Base-by-base conservation (phyloP, 2,329 filamentous ascomycete species). In the Colletotrichum kahawae region DNA sequence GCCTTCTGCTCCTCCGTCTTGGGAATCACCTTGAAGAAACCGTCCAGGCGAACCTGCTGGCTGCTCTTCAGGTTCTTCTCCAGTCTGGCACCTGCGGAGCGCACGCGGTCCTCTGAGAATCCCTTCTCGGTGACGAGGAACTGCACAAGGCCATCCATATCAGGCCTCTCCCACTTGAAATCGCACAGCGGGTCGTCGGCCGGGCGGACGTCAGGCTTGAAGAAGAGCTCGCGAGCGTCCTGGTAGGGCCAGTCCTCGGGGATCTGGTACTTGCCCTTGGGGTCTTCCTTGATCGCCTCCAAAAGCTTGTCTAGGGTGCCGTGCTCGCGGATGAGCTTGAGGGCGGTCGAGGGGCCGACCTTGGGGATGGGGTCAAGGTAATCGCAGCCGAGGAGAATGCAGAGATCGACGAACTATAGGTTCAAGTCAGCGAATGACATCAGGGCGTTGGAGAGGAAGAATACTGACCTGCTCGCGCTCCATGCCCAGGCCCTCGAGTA, bases 281-380 rank as follows among this genome's bases (percentile, higher is more conserved):
- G 88, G 79, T 95, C 94, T 51, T 92, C 93, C 81, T 96, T 88
- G 78, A 98, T 94, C 77, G 88, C 90, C 76, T 95, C 95, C 57
- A 98, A 93, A 2, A 99, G 93, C 74, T 94, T 94, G 82, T 99
- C 97, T 56, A 99, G 91, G 5, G 91, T 92, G 68, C 95, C 95
- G 85, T 98, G 93, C 81, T 99, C 96, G 78, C 95, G 95, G 80
- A 99, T 98, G 75, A 99, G 89, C 84, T 97, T 98, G 68, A 98
- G 89, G 3, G 97, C 97, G 1, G 97, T 98, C 80, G 92, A 93
- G 6, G 97, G 96, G 24, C 97, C 97, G 77, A 99, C 90, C 83
- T 98, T 98, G 80, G 97, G 97, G 79, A 99, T 94, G 0, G 97
- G 96, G 80, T 99, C 97, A 82, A 98, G 92, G 82, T 99, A 99